A percentile compares a stretch with the other conserved stretches of the same genome.
Conservation (phyloP, 306 rosid genomes). For the Cicer cuneatum region DNA sequence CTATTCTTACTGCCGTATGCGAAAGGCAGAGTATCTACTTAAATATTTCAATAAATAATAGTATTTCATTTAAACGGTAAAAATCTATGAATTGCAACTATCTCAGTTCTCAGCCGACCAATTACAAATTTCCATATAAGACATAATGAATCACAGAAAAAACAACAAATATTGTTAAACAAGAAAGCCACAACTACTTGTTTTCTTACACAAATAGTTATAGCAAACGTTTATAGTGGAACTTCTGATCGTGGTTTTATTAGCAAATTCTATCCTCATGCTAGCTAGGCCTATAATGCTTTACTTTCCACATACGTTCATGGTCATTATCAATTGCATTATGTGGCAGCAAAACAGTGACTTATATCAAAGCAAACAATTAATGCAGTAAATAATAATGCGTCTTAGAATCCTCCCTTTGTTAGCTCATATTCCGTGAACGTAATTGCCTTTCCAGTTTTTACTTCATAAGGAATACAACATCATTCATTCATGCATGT, state of each 20-base stretch:
- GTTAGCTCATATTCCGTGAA: conserved; percentile 48
- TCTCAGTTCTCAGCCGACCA: neutral
- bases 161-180: conserved; percentile 16
- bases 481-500: neutral
- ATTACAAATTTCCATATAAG: neutral
- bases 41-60: neutral
- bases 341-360: conserved; percentile 45
- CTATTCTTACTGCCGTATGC: neutral
- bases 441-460: conserved; percentile 27
- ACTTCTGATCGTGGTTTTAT: conserved; percentile 23
- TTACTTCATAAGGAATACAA: neutral
- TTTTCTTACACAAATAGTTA: conserved; percentile 3
- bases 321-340: conserved; percentile 31
- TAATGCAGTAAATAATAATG: conserved; percentile 36
- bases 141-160: neutral
- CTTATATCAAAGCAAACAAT: conserved; percentile 22
- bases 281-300: conserved; percentile 26
- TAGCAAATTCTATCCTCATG: neutral
- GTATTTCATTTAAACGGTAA: neutral
- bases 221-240: conserved; percentile 1
- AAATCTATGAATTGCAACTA: neutral
- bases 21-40: neutral
- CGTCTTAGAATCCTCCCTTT: conserved; percentile 18
- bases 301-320: conserved; percentile 46
- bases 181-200: conserved; percentile 12